These are phyloP conservation scores for Pochonia chlamydosporia DNA, from an alignment of 2,329 filamentous ascomycete genomes.

Conservation along the genomic window DNA sequence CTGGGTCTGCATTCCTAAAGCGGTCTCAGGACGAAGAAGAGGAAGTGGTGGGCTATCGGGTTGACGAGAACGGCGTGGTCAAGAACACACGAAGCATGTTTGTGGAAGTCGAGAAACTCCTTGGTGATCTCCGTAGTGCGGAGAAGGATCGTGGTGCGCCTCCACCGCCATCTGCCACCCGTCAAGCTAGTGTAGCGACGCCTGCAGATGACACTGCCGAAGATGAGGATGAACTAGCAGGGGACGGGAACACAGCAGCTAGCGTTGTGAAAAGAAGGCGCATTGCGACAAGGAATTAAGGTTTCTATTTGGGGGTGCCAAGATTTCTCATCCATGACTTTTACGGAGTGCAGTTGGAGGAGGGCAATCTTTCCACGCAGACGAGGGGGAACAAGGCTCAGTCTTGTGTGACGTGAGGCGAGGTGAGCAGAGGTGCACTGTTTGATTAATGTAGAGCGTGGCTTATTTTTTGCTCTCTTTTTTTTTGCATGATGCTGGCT, in stretches of 20 bases:
- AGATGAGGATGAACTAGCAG: constrained; percentile 42
- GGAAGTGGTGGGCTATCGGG: constrained; percentile 52
- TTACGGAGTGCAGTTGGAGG: neutral
- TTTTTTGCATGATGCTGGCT: neutral
- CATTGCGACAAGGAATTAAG: constrained; percentile 27
- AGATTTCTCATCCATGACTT: no score
- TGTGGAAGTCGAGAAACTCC: constrained; percentile 72
- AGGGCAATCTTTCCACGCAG: no score
- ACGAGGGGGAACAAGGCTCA: no score
- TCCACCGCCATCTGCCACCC: constrained; percentile 24
- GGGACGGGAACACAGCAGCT: constrained; percentile 30
- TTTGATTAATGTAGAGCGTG: neutral
- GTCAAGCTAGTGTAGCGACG: constrained; percentile 31
- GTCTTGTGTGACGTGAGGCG: no score
- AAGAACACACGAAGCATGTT: constrained; percentile 88
- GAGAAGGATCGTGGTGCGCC: constrained; percentile 49
- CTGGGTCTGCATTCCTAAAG: constrained; percentile 55
- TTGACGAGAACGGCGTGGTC: constrained; percentile 81
- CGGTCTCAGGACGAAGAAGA: constrained; percentile 37
- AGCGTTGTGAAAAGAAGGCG: constrained; percentile 31
- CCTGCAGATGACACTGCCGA: constrained; percentile 42
- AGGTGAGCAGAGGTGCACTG: neutral
- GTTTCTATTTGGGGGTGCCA: no score
- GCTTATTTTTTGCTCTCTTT: no score
- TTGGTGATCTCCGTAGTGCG: constrained; percentile 69